Conservation (phyloP, 345 rosid genomes). For the Microthlaspi erraticum region DNA sequence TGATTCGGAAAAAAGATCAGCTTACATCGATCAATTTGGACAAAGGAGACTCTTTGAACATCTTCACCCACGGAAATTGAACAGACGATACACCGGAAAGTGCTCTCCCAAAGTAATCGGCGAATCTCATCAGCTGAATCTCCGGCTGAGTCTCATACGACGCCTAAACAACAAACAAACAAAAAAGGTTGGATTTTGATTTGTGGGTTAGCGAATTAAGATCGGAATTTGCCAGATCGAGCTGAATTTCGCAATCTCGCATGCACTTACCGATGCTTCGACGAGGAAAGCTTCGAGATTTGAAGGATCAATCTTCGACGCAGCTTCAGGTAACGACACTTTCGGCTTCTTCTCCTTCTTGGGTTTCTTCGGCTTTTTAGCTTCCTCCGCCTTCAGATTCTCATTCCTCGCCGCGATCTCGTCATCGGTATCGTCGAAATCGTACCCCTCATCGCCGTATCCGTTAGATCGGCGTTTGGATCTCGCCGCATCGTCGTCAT, state of each 20-base stretch:
- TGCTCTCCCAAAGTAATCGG: slow-evolving; percentile 71
- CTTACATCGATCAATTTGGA: slow-evolving; percentile 64
- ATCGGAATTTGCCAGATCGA: slow-evolving; percentile 33
- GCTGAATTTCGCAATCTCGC: slow-evolving; percentile 1
- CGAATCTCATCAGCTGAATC: slow-evolving; percentile 70
- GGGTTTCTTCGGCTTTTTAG: slow-evolving; percentile 54
- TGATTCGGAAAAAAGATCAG: not conserved
- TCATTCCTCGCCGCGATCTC: slow-evolving; percentile 42
- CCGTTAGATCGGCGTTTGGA: slow-evolving; percentile 49
- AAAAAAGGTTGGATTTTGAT: slow-evolving; percentile 10
- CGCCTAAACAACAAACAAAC: slow-evolving; percentile 43
- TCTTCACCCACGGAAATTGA: slow-evolving; percentile 70
- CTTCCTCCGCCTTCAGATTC: slow-evolving; percentile 44
- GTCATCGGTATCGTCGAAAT: slow-evolving; percentile 52
- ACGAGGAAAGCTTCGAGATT: slow-evolving; percentile 62
- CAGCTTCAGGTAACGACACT: slow-evolving; percentile 68
- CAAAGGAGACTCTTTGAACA: slow-evolving; percentile 60
- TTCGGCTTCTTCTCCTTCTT: slow-evolving; percentile 79
- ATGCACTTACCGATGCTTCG: slow-evolving; percentile 49
- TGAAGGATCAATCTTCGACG: slow-evolving; percentile 59
- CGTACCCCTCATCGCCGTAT: slow-evolving; percentile 45
- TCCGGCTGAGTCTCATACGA: slow-evolving; percentile 58
- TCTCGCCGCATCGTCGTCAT: slow-evolving; percentile 32
- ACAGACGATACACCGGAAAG: slow-evolving; percentile 58
- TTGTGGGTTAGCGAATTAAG: not conserved